A percentile compares a stretch with the other conserved stretches of the same genome.
phyloP scores from a whole-genome alignment of 208 protist species.

The Trypanosoma avium region DNA sequence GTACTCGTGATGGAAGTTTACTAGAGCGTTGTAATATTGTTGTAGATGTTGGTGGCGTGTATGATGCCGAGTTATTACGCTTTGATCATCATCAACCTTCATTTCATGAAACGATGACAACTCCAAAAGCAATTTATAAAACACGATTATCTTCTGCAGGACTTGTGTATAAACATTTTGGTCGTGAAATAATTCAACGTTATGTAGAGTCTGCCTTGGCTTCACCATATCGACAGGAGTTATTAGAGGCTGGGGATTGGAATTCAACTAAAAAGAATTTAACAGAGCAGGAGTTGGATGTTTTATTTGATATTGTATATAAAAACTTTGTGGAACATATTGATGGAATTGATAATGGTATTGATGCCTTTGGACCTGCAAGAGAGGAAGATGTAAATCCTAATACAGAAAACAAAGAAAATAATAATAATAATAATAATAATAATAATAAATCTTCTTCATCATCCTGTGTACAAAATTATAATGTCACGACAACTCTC shows the following conservation, averaged over 20 bases:
- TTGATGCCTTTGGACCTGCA: slow-evolving; percentile 66
- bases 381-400: slow-evolving; percentile 15
- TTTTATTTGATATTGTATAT: slow-evolving; percentile 86
- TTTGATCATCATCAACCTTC: slow-evolving; percentile 96
- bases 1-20: slow-evolving; percentile 81
- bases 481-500: slow-evolving; percentile 75
- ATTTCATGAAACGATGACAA: slow-evolving; percentile 92
- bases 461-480: slow-evolving; percentile 54
- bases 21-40: slow-evolving; percentile 83
- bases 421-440: slow-evolving; percentile 20
- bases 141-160: slow-evolving; percentile 92
- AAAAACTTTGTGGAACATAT: slow-evolving; percentile 91
- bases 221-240: slow-evolving; percentile 32
- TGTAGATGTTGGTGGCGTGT: slow-evolving; percentile 95
- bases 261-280: slow-evolving; percentile 23
- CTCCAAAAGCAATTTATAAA: slow-evolving; percentile 52
- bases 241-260: slow-evolving; percentile 54
- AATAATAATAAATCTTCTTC: background rate
- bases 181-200: slow-evolving; percentile 86
- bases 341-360: slow-evolving; percentile 95
- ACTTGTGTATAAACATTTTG: slow-evolving; percentile 95
- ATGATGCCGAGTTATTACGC: slow-evolving; percentile 76
- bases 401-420: background rate
- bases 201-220: slow-evolving; percentile 51
- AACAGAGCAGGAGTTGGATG: slow-evolving; percentile 51